Base-by-base conservation (phyloP, 164 flowering plant species). In the Tinospora cordifolia region DNA sequence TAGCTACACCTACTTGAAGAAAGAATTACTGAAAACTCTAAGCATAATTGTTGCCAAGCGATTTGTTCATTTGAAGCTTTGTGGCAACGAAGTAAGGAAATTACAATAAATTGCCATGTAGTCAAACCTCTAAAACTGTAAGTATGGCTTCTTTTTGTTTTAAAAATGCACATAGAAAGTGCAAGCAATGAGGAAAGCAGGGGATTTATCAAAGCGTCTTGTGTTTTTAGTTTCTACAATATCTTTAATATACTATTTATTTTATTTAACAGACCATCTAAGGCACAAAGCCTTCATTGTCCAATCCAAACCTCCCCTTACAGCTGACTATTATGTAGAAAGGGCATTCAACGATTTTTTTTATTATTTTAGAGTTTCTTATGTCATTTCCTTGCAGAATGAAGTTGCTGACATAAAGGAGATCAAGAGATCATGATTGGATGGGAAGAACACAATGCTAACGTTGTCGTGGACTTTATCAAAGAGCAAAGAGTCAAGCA, bases 41-140 rank as follows among this genome's bases (percentile, higher is more conserved):
- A 83, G 74, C 84, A 83, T 65, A 88, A 88, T 71, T 85, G 86
- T 26, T 84, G 89, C 14, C 95, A 87, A 81, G 95, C 95, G 54
- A 82, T 90, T 67, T 89, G 92, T 8, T 88, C 95, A 27, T 87
- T 90, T 66, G 92, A 90, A 75, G 92, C 92, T 10, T 70, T 85
- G 34, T 84, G 87, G 85, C 79, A 71, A 62, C 51, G 13, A 75
- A 79, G 90, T 84, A 75, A 69, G 75, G 22, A 64, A 62, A 30
- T 8, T 41, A 62, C 1, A 8, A 7, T 46, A 14, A 3, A 25
- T 6, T 66, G 11, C 7, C 17, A 40, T 4, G 36, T 30, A 30
- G 36, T 30, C 36, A 30, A 1, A 30, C 36, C 36, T 30, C 36
- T 54, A 11, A 44, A 44, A 14, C 14, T 14, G 12, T 10, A 44